A percentile compares a stretch with the other conserved stretches of the same genome.
Evolutionary conservation across 495 filamentous ascomycete species (phyloP).

Genomic region (Penicillium atrosanguineum): DNA sequence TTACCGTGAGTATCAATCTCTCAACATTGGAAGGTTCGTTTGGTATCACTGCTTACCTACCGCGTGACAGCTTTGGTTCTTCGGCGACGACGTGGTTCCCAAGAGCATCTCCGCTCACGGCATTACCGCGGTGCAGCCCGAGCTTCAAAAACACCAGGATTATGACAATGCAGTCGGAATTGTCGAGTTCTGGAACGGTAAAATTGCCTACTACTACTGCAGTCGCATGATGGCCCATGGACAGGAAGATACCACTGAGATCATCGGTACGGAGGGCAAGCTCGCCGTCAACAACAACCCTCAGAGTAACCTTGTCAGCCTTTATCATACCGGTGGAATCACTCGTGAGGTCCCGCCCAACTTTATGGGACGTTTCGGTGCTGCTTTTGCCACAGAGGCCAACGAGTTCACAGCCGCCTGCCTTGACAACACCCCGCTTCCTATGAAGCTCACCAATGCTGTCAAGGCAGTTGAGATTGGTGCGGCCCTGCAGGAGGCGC

Average conservation of each 20-base stretch:
- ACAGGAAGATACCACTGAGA: conserved; percentile 62
- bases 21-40: no score
- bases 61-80: conserved; percentile 60
- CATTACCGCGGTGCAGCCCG: conserved; percentile 60
- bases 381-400: conserved; percentile 55
- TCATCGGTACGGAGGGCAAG: conserved; percentile 62
- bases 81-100: conserved; percentile 45
- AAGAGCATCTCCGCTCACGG: conserved; percentile 53
- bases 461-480: conserved; percentile 59
- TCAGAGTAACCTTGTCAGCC: conserved; percentile 47
- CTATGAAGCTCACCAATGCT: conserved; percentile 51
- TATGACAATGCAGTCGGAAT: conserved; percentile 62
- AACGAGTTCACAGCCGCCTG: conserved; percentile 55
- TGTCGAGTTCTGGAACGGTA: conserved; percentile 60
- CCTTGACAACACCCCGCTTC: conserved; percentile 50
- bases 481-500: conserved; percentile 53
- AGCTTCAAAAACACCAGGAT: conserved; percentile 56
- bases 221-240: conserved; percentile 63
- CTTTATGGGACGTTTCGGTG: conserved; percentile 55
- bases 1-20: no score
- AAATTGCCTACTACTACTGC: conserved; percentile 60
- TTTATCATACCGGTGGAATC: conserved; percentile 44
- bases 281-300: conserved; percentile 54
- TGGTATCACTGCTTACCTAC: no score
- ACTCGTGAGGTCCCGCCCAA: conserved; percentile 49